phyloP scores from a whole-genome alignment of 2,329 filamentous ascomycete species.

The Alternaria sp. region DNA sequence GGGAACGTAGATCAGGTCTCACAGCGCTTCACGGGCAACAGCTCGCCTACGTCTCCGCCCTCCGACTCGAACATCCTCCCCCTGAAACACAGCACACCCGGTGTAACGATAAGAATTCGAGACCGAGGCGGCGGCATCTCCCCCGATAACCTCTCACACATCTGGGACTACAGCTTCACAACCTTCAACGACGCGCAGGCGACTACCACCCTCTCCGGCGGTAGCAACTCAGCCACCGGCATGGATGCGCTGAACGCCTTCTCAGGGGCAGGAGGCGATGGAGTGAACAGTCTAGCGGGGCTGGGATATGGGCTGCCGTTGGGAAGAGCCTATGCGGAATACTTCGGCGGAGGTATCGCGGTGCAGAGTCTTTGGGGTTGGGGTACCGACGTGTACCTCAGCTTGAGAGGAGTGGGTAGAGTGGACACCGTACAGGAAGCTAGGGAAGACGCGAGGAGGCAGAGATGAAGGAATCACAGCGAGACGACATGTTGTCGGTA shows the following conservation, averaged over 20 bases:
- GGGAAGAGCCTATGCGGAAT: conserved; percentile 93
- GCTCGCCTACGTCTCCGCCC: conserved; percentile 20
- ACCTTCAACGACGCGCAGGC: conserved; percentile 78
- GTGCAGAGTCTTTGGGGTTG: conserved; percentile 97
- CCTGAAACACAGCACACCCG: conserved; percentile 65
- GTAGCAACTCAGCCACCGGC: conserved; percentile 32
- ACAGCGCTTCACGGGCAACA: conserved; percentile 35
- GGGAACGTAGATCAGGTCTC: conserved; percentile 43
- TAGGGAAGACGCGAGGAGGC: conserved; percentile 1
- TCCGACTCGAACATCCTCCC: conserved; percentile 51
- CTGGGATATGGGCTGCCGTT: conserved; percentile 91
- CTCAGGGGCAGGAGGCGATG: conserved; percentile 71
- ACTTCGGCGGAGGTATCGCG: conserved; percentile 93
- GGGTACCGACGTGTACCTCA: conserved; percentile 75
- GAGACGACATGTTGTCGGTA: background rate
- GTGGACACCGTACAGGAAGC: conserved; percentile 28
- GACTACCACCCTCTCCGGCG: conserved; percentile 52
- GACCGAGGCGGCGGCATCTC: conserved; percentile 94
- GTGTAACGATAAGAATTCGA: conserved; percentile 92
- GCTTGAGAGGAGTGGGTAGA: conserved; percentile 64
- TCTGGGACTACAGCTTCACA: conserved; percentile 98
- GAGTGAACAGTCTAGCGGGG: conserved; percentile 82
- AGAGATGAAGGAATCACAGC: background rate
- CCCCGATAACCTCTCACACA: conserved; percentile 80
- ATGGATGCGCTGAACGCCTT: conserved; percentile 78